These are phyloP conservation scores for Neobulgaria alba DNA, from an alignment of 2,329 filamentous ascomycete species.

Conservation along the genomic window DNA sequence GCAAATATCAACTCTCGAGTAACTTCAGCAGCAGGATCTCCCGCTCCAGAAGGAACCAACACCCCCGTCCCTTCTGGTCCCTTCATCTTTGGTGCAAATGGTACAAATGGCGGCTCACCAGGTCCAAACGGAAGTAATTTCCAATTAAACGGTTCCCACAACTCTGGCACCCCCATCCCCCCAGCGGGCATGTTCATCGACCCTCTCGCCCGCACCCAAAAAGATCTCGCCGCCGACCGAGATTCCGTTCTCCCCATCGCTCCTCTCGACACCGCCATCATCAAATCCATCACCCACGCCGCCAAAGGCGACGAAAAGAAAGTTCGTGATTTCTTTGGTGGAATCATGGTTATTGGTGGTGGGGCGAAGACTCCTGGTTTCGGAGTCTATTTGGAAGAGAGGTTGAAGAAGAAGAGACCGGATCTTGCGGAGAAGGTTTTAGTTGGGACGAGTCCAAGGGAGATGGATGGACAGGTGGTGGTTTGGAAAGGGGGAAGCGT, in stretches of 20 bases:
- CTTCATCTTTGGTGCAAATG: constrained; percentile 44
- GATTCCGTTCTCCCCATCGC: constrained; percentile 76
- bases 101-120: constrained; percentile 24
- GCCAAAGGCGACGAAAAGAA: constrained; percentile 87
- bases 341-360: constrained; percentile 85
- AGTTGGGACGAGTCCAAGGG: constrained; percentile 66
- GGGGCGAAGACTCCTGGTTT: constrained; percentile 71
- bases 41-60: constrained; percentile 66
- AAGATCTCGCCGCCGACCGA: constrained; percentile 53
- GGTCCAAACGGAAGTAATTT: constrained; percentile 18
- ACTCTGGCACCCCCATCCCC: constrained; percentile 38
- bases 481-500: constrained; percentile 97
- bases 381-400: constrained; percentile 73
- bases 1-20: constrained; percentile 69
- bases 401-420: constrained; percentile 58
- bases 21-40: constrained; percentile 73
- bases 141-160: constrained; percentile 34
- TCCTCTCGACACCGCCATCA: constrained; percentile 80
- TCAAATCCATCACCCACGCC: constrained; percentile 81
- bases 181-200: constrained; percentile 30
- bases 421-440: constrained; percentile 53
- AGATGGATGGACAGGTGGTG: constrained; percentile 95
- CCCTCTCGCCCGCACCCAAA: constrained; percentile 33
- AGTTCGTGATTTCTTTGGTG: constrained; percentile 78
- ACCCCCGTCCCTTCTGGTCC: constrained; percentile 52